Base-by-base conservation (phyloP, 768 basidiomycete species). In the Leucosporidium scottii region DNA sequence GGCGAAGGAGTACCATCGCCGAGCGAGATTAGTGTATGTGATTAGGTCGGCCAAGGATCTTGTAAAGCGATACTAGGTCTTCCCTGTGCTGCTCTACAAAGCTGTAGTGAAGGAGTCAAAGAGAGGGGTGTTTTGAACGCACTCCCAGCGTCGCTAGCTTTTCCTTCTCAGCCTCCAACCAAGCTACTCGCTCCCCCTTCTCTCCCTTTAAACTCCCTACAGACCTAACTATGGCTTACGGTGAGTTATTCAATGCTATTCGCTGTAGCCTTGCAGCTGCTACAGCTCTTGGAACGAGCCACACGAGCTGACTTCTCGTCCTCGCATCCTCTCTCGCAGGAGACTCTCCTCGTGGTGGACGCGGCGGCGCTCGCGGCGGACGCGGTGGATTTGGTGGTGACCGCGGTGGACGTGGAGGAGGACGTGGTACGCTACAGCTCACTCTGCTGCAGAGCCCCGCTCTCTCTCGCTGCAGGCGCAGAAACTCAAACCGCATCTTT, bases 381-480 rank as follows among this genome's bases (percentile, higher is more conserved):
- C 39, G 39, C 15, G 39, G 39, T 44, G 39, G 39, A 10, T 44
- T 44, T 13, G 39, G 39, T 13, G 58, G 58, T 25, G 58, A 59
- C 39, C 58, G 58, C 8, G 58, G 58, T 39, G 58, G 58, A 59
- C 28, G 25, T 44, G 58, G 58, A 44, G 58, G 58, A 47, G 59
- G 57, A 59, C 55, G 55, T 31, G 17, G 55, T 34, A 9, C 2
- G 25, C 28, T n/a, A 28, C 25, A 28, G 25, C 15, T 17, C 23
- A 4, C 23, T 54, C 15, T 27, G 12, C 25, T 54, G 5, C 25
- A 27, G 25, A 44, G 60, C 50, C 8, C 50, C 25, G 50, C 50
- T 20, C 50, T 3, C 23, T 27, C n/a, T n/a, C 4, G 18, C 49
- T 6, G 6, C 49, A 27, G 23, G n/a, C 50, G 50, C 50, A 23